A percentile compares a stretch with the other conserved stretches of the same genome.
phyloP scores from a whole-genome alignment of 176 grass and related monocot genomes.

The Tuctoria greenei region DNA sequence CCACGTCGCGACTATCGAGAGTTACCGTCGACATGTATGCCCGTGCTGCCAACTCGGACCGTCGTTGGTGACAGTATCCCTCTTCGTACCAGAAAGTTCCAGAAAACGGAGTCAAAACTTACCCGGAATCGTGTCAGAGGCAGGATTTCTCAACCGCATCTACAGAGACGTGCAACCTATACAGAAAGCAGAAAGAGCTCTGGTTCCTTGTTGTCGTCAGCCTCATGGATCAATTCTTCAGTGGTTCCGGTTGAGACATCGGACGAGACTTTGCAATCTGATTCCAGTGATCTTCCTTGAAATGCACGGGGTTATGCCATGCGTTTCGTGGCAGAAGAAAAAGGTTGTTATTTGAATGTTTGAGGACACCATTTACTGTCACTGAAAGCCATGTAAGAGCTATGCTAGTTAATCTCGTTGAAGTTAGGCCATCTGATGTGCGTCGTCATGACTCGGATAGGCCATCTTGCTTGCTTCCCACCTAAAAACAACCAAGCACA shows the following conservation, averaged over 20 bases:
- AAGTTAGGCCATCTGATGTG: slow-evolving; percentile 18
- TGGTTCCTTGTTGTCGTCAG: neutral
- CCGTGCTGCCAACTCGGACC: neutral
- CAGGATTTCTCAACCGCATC: slow-evolving; percentile 15
- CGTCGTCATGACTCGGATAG: neutral
- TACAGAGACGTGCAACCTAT: slow-evolving; percentile 43
- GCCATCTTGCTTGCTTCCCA: slow-evolving; percentile 42
- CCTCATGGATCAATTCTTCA: neutral
- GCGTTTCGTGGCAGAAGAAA: neutral
- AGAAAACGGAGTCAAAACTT: neutral
- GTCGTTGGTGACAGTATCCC: neutral
- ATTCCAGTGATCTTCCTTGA: slow-evolving; percentile 5
- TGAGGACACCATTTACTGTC: no score
- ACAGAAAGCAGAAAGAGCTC: neutral
- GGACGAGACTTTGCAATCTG: neutral
- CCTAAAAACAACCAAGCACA: slow-evolving; percentile 51
- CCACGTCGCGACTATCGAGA: neutral
- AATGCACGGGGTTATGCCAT: neutral
- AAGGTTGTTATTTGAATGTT: neutral
- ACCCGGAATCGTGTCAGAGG: neutral
- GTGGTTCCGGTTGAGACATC: neutral
- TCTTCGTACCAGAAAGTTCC: neutral
- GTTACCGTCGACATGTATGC: neutral
- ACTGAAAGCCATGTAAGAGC: neutral
- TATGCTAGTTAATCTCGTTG: neutral